Evolutionary conservation across 129 eudicot species (phyloP), one percentile per base, ranked within the genome.

Genomic region (Calendula officinalis): DNA sequence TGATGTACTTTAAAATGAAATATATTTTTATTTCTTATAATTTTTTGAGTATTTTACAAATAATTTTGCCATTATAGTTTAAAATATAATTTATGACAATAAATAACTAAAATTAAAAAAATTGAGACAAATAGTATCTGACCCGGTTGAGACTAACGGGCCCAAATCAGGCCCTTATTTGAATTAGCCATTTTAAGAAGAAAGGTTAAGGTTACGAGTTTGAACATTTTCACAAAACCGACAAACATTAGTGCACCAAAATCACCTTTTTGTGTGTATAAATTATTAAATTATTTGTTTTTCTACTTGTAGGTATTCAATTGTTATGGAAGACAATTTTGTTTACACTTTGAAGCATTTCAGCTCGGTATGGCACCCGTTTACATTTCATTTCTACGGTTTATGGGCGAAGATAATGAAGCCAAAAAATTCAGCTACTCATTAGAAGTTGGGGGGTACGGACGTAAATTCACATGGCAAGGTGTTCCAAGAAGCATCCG

Each of bases 311-410:
- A 91, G 98, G 96, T 91, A 17, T 91, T 91, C 78, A 81, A 91
- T 71, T 91, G 98, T 53, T 91, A 75, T 4, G 94, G 95, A 52
- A 56, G 82, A 45, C 89, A 87, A 34, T 91, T 91, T 66, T 86
- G 95, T 74, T 71, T 91, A 74, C 97, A 91, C 72, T 91, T 91
- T 66, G 97, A 91, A 76, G 97, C 97, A 1, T 91, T 83, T 72
- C 81, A 75, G 67, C 95, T 91, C 2, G 97, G 97, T 10, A 80
- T 73, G 71, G 82, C 97, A 45, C 97, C 95, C 2, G 95, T 87
- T 14, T 91, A 84, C 79, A 91, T 87, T 72, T 84, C 97, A 0
- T 91, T 91, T 62, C 53, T 91, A 9, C 78, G 94, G 16, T 91
- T 87, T 74, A 91, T 91, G 98, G 98, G 98, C 0, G 98, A 87